phyloP scores from a whole-genome alignment of 164 flowering plant species.

The Piper betle region DNA sequence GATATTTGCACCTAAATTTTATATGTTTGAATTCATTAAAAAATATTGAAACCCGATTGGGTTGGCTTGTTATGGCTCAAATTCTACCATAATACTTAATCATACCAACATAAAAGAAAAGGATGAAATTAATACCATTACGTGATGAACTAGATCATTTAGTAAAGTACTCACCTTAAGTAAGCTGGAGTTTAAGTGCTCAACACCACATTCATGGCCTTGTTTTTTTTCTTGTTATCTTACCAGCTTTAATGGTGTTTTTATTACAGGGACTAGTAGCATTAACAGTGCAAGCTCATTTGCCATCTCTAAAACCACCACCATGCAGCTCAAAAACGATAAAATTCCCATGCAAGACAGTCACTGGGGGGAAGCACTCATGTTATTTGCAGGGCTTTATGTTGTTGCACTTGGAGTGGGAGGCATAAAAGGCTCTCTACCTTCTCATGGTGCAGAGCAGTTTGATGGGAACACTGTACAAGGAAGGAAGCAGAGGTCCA shows the following conservation, averaged over 20 bases:
- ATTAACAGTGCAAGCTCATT: constrained; percentile 67
- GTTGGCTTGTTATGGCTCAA: no score
- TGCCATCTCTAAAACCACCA: constrained; percentile 36
- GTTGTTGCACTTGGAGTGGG: constrained; percentile 74
- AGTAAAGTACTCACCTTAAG: no score
- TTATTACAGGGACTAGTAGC: constrained; percentile 52
- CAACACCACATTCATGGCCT: neutral
- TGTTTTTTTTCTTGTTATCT: no score
- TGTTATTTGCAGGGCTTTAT: constrained; percentile 58
- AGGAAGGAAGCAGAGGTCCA: constrained; percentile 60
- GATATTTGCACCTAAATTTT: no score
- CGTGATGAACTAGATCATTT: no score
- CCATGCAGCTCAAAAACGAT: constrained; percentile 13
- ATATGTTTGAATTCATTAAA: no score
- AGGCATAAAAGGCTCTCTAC: constrained; percentile 76
- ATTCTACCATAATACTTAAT: no score
- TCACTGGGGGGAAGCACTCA: constrained; percentile 29
- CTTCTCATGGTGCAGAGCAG: constrained; percentile 80
- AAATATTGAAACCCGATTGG: no score
- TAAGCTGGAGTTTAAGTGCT: no score
- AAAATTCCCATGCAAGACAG: constrained; percentile 21
- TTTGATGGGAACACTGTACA: constrained; percentile 41
- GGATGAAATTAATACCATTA: no score
- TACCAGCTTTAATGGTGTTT: neutral
- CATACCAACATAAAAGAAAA: no score